Evolutionary conservation across 345 rosid genomes (phyloP).

Genomic region (Sisymbrium altissimum): DNA sequence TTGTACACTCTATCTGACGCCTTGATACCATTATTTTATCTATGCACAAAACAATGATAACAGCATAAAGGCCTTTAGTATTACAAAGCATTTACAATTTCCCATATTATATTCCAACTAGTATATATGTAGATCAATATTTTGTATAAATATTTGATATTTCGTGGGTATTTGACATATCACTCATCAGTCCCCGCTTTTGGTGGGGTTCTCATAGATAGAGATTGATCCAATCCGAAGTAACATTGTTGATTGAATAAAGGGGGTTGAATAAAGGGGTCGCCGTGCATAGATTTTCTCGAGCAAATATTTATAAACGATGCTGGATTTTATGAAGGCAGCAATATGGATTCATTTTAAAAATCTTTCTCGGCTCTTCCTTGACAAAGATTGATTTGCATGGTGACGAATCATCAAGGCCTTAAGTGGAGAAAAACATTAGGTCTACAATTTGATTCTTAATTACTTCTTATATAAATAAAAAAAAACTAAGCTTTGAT

Average conservation of each 20-base stretch:
- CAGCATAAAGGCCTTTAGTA: too few relatives aligned
- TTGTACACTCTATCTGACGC: conserved; percentile 16
- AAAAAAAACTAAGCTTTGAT: neutral
- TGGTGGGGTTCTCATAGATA: too few relatives aligned
- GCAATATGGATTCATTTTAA: neutral
- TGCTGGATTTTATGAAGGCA: neutral
- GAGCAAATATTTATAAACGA: neutral
- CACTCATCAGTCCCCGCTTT: too few relatives aligned
- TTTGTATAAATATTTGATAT: too few relatives aligned
- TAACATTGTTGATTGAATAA: too few relatives aligned
- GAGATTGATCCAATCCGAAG: too few relatives aligned
- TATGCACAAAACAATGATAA: neutral
- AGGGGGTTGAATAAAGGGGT: too few relatives aligned
- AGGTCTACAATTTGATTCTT: neutral
- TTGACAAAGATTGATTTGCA: neutral
- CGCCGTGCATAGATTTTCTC: too few relatives aligned
- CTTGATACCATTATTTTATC: conserved; percentile 18
- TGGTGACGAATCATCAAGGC: neutral
- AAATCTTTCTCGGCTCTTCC: neutral
- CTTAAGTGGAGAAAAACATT: neutral
- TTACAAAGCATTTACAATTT: too few relatives aligned
- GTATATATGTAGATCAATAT: too few relatives aligned
- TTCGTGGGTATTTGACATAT: too few relatives aligned
- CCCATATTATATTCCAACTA: too few relatives aligned
- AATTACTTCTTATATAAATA: neutral